Evolutionary conservation across 768 basidiomycete genomes (phyloP).

Genomic region (Hysterangium stoloniferum): DNA sequence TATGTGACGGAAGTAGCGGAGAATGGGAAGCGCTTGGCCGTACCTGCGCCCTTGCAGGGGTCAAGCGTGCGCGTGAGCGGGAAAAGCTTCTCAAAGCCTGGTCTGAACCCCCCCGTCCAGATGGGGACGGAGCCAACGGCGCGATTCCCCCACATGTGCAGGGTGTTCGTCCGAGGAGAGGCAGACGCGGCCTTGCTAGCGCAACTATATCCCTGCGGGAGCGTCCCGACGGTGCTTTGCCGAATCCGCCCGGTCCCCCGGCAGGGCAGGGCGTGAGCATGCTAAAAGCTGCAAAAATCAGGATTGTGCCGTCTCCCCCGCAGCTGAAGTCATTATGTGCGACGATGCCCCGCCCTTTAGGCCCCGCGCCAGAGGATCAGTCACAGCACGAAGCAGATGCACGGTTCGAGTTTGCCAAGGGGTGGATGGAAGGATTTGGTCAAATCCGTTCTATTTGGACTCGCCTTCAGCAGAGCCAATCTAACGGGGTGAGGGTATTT

Average conservation of each 20-base stretch:
- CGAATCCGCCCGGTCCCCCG: constrained; percentile 11
- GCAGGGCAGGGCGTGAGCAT: constrained; percentile 4
- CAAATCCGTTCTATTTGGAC: constrained; percentile 42
- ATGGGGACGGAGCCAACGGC: background rate
- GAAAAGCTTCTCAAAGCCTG: constrained; percentile 54
- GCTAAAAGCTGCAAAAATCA: constrained; percentile 31
- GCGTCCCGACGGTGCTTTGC: constrained; percentile 25
- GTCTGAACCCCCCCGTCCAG: constrained; percentile 29
- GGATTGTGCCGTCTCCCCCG: constrained; percentile 50
- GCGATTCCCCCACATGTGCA: constrained; percentile 6
- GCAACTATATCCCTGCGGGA: constrained; percentile 50
- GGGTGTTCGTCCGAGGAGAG: constrained; percentile 28
- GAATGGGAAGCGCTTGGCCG: constrained; percentile 59
- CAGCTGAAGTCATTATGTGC: constrained; percentile 41
- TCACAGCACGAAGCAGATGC: constrained; percentile 33
- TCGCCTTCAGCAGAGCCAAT: constrained; percentile 34
- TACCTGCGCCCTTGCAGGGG: constrained; percentile 51
- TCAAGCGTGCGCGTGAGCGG: constrained; percentile 52
- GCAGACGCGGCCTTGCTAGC: constrained; percentile 56
- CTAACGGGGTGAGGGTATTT: constrained; percentile 39
- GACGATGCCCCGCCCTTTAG: constrained; percentile 21
- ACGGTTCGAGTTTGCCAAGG: constrained; percentile 45
- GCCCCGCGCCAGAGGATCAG: background rate
- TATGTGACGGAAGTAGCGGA: constrained; percentile 43
- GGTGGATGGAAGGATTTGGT: constrained; percentile 55